Percentiles rank a stretch among this genome's conserved stretches.
Conservation (phyloP, 805 yeast species). For the Saccharomyces mikatae region DNA sequence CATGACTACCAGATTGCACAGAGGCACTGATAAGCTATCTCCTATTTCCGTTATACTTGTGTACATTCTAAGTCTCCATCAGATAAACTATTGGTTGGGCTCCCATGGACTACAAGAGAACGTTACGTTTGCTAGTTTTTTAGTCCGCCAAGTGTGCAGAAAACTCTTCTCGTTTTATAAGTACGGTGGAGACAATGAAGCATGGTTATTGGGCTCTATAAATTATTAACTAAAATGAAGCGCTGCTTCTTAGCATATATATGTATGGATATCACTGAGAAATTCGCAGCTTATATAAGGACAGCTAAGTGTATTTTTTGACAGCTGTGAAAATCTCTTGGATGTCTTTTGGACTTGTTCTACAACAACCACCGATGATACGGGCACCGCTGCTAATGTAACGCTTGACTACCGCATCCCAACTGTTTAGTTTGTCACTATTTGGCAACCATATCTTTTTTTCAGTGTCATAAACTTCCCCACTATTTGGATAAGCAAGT, state of each 20-base stretch:
- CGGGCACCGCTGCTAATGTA: constrained; percentile 39
- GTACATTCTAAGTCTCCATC: neutral
- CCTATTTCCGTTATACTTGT: neutral
- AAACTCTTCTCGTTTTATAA: no score
- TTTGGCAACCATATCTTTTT: constrained; percentile 36
- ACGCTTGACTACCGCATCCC: constrained; percentile 34
- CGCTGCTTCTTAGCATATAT: neutral
- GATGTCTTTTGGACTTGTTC: constrained; percentile 49
- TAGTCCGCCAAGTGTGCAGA: no score
- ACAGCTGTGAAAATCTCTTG: constrained; percentile 15
- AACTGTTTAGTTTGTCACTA: constrained; percentile 20
- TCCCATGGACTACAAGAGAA: no score
- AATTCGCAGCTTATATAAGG: neutral
- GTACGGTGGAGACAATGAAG: neutral
- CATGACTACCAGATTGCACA: no score
- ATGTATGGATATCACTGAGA: neutral
- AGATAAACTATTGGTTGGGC: neutral
- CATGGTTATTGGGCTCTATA: neutral
- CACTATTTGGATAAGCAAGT: constrained; percentile 68
- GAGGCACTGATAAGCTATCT: no score
- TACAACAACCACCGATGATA: constrained; percentile 70
- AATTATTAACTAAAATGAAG: neutral
- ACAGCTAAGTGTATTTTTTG: neutral
- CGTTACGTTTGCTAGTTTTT: no score
- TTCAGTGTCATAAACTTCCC: constrained; percentile 51